These are phyloP conservation scores for Ailanthus altissimus DNA, from an alignment of 345 rosid species.

Conservation along the genomic window DNA sequence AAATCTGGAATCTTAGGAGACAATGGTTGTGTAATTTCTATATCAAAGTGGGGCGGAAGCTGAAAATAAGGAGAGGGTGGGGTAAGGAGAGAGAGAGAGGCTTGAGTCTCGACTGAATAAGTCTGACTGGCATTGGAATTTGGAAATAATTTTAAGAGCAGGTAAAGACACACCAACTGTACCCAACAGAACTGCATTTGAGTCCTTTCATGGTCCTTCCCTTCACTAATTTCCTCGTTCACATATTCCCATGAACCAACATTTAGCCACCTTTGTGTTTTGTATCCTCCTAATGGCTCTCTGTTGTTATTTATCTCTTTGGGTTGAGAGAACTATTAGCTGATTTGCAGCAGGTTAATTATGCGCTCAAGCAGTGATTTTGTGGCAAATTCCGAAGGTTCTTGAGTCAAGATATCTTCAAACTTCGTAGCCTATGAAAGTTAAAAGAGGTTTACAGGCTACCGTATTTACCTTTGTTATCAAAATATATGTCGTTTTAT, in stretches of 20 bases:
- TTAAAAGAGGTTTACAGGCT: not conserved
- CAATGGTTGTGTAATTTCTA: constrained; percentile 30
- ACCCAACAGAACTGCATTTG: constrained; percentile 26
- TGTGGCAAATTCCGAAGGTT: not conserved
- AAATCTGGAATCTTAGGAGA: constrained; percentile 29
- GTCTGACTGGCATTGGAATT: constrained; percentile 35
- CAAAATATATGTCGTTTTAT: too few relatives aligned
- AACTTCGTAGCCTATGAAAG: not conserved
- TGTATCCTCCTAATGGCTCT: constrained; percentile 12
- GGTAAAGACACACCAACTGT: constrained; percentile 34
- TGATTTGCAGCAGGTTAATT: constrained; percentile 6
- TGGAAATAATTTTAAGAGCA: constrained; percentile 31
- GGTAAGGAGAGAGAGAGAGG: not conserved
- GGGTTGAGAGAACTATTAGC: constrained; percentile 10
- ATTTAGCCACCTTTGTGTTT: constrained; percentile 41
- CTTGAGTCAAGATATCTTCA: not conserved
- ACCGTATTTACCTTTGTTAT: not conserved
- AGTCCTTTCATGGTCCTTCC: constrained; percentile 27
- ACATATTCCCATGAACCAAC: constrained; percentile 24
- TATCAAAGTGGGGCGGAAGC: constrained; percentile 23
- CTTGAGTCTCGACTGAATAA: constrained; percentile 3
- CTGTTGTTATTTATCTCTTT: not conserved
- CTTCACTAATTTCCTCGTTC: constrained; percentile 1
- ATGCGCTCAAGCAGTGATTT: not conserved
- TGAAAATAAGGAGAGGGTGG: constrained; percentile 23